Conservation (phyloP, 805 yeast genomes). For the Zygoascus flipseniorum region DNA sequence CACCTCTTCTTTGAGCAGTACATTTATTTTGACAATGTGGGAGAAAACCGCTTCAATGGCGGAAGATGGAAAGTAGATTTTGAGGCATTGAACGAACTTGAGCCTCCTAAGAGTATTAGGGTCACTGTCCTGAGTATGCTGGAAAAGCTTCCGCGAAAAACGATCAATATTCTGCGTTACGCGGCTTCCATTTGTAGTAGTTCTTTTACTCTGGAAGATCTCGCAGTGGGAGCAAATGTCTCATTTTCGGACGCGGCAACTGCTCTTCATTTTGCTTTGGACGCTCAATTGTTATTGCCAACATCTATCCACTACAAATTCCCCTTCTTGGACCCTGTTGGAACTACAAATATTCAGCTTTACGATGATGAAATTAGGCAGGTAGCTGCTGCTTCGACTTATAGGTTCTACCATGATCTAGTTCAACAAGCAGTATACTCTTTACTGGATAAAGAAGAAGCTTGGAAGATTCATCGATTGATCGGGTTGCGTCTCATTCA, state of each 20-base stretch:
- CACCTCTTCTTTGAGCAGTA: constrained; percentile 15
- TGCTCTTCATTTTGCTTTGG: constrained; percentile 30
- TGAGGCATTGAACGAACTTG: constrained; percentile 8
- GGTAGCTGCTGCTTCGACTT: constrained; percentile 30
- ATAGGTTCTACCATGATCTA: constrained; percentile 35
- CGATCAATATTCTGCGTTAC: constrained; percentile 28
- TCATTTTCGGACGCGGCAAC: constrained; percentile 29
- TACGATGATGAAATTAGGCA: constrained; percentile 28
- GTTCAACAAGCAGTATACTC: constrained; percentile 29
- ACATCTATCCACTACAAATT: constrained; percentile 38
- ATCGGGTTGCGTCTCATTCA: constrained; percentile 35
- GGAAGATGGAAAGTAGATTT: constrained; percentile 19
- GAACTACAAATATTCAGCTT: constrained; percentile 23
- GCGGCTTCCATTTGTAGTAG: constrained; percentile 37
- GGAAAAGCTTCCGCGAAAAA: constrained; percentile 19
- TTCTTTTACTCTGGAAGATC: constrained; percentile 31
- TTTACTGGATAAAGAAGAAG: constrained; percentile 23
- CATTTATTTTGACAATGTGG: constrained; percentile 9
- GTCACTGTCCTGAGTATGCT: constrained; percentile 17
- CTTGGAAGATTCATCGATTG: constrained; percentile 29
- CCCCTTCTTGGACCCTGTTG: constrained; percentile 35
- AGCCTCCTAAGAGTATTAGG: constrained; percentile 10
- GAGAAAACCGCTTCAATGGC: constrained; percentile 5
- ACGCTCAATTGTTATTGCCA: constrained; percentile 31
- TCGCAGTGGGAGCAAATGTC: constrained; percentile 32